Evolutionary conservation across 305 asterid genomes (phyloP).

Genomic region (Nicotiana rustica): DNA sequence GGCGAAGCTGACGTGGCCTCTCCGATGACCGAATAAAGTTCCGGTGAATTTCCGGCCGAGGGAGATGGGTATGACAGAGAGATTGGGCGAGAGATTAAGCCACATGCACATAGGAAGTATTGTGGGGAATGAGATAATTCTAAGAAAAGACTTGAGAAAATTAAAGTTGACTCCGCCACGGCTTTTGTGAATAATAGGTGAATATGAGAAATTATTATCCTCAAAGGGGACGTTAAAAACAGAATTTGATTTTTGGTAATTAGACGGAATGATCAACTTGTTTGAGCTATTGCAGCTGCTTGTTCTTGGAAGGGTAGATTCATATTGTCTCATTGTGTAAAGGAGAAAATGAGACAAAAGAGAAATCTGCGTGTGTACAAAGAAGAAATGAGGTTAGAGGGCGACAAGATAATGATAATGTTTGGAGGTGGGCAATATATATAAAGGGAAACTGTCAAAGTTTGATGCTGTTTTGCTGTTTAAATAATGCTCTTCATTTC

Average conservation of each 20-base stretch:
- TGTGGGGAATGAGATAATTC: conserved; percentile 62
- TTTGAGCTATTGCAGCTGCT: conserved; percentile 58
- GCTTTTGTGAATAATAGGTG: conserved; percentile 37
- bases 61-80: conserved; percentile 49
- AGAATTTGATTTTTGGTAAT: conserved; percentile 44
- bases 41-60: conserved; percentile 67
- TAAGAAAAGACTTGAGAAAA: conserved; percentile 61
- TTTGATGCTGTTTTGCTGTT: conserved; percentile 40
- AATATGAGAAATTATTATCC: conserved; percentile 41
- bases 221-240: conserved; percentile 38
- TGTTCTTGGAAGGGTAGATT: conserved; percentile 58
- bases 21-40: conserved; percentile 60
- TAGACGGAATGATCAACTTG: conserved; percentile 58
- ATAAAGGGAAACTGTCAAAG: conserved; percentile 53
- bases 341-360: neutral
- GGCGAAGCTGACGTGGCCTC: conserved; percentile 62
- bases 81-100: conserved; percentile 40
- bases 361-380: neutral
- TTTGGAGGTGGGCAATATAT: conserved; percentile 45
- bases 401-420: conserved; percentile 58
- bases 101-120: conserved; percentile 65
- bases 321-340: conserved; percentile 43
- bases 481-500: conserved; percentile 52
- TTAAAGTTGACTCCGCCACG: conserved; percentile 41
- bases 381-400: neutral